These are phyloP conservation scores for Kickxella alabastrina DNA, from an alignment of 192 early-diverging fungal genomes.

Conservation along the genomic window DNA sequence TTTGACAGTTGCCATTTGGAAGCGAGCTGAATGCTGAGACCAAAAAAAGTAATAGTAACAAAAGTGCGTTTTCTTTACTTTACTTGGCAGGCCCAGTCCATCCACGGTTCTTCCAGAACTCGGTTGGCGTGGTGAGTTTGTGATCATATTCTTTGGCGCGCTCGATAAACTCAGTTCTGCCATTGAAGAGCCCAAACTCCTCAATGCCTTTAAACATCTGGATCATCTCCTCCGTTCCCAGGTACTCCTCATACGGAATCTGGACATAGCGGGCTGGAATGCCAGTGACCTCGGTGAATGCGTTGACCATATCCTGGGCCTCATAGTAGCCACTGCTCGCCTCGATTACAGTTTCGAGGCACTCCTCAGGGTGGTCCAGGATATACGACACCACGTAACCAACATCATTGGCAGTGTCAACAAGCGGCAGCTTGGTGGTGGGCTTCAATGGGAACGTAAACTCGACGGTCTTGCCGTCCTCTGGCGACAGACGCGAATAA, in stretches of 20 bases:
- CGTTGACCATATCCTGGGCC: background rate
- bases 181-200: constrained; percentile 27
- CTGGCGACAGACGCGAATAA: constrained; percentile 3
- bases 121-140: constrained; percentile 20
- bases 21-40: no score
- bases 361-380: background rate
- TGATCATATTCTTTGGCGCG: constrained; percentile 14
- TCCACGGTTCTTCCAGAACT: constrained; percentile 31
- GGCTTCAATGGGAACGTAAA: constrained; percentile 1
- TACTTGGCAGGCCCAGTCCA: constrained; percentile 51
- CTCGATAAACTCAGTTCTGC: constrained; percentile 30
- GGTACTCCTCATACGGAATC: constrained; percentile 1
- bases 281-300: background rate
- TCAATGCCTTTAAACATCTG: constrained; percentile 24
- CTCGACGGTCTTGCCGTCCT: constrained; percentile 11
- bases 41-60: no score
- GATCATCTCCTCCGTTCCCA: constrained; percentile 5
- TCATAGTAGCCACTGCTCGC: background rate
- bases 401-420: constrained; percentile 1
- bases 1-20: no score
- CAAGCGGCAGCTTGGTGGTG: background rate
- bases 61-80: background rate
- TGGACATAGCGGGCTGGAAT: background rate
- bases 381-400: background rate
- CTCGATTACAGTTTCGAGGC: background rate